A percentile compares a stretch with the other conserved stretches of the same genome.
Evolutionary conservation across 495 filamentous ascomycete genomes (phyloP).

Genomic region (Amorphotheca resinae): DNA sequence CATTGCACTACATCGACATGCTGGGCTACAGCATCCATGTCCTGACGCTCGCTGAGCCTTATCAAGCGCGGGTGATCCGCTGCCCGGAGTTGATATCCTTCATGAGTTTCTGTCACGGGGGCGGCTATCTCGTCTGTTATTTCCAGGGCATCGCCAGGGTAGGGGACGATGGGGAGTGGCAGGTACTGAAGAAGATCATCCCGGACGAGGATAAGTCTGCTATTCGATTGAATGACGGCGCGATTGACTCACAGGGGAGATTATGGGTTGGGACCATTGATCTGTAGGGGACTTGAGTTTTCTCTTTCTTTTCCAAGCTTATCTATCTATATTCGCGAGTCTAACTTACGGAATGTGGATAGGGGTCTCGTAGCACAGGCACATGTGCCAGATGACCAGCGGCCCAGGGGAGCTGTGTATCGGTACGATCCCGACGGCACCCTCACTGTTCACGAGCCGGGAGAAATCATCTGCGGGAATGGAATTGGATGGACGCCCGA

Average conservation of each 20-base stretch:
- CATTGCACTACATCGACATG: not conserved
- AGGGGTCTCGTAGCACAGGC: not conserved
- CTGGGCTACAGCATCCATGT: not conserved
- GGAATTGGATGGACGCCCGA: not conserved
- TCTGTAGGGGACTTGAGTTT: not conserved
- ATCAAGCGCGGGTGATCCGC: not conserved
- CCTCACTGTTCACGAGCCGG: not conserved
- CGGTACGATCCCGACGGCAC: not conserved
- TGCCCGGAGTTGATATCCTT: not conserved
- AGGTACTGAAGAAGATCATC: not conserved
- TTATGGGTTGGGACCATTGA: not conserved
- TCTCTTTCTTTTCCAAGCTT: not conserved
- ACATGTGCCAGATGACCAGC: not conserved
- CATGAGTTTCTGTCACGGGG: not conserved
- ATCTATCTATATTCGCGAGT: no score
- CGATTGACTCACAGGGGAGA: not conserved
- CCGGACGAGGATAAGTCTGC: not conserved
- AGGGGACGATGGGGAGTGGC: not conserved
- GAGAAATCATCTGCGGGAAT: not conserved
- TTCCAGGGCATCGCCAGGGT: not conserved
- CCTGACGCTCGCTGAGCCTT: not conserved
- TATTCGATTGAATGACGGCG: not conserved
- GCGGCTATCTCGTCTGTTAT: not conserved
- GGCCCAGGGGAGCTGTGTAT: not conserved
- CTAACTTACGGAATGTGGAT: no score